These are phyloP conservation scores for Globisporangium nunn DNA, from an alignment of 352 stramenopile genomes.

Conservation along the genomic window DNA sequence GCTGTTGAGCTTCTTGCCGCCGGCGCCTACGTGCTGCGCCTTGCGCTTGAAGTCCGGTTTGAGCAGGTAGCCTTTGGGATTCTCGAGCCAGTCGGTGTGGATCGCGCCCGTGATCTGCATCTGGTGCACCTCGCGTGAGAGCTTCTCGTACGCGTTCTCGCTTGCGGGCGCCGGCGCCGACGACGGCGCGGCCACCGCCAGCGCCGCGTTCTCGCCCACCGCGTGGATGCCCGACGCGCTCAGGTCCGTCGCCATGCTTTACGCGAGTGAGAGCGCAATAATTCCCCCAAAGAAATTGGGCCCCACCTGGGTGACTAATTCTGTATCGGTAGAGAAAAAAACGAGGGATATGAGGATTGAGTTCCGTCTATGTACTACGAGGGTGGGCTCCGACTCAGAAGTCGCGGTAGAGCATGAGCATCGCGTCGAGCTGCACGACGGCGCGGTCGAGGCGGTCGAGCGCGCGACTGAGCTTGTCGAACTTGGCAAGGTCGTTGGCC, in stretches of 20 bases:
- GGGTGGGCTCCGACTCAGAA: conserved; percentile 51
- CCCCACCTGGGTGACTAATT: neutral
- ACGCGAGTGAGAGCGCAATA: no score
- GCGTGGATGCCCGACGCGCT: conserved; percentile 34
- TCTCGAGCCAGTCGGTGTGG: conserved; percentile 87
- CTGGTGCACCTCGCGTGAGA: conserved; percentile 85
- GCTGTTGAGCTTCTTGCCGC: conserved; percentile 82
- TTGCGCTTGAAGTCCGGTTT: conserved; percentile 88
- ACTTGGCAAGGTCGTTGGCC: conserved; percentile 78
- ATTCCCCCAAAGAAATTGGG: neutral
- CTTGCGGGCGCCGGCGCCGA: conserved; percentile 22
- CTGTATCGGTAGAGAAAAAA: neutral
- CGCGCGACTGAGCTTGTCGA: conserved; percentile 79
- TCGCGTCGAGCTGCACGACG: conserved; percentile 76
- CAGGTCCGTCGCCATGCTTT: conserved; percentile 37
- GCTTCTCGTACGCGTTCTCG: conserved; percentile 87
- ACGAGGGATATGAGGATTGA: neutral
- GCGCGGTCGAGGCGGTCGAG: conserved; percentile 80
- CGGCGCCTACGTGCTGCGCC: conserved; percentile 75
- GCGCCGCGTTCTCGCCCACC: conserved; percentile 17
- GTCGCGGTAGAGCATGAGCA: conserved; percentile 86
- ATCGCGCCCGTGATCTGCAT: conserved; percentile 87
- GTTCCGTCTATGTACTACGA: neutral
- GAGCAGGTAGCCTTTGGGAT: conserved; percentile 82
- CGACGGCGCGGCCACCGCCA: conserved; percentile 8